Evolutionary conservation across 2,329 filamentous ascomycete species (phyloP).

Genomic region (Diaporthe velutina): DNA sequence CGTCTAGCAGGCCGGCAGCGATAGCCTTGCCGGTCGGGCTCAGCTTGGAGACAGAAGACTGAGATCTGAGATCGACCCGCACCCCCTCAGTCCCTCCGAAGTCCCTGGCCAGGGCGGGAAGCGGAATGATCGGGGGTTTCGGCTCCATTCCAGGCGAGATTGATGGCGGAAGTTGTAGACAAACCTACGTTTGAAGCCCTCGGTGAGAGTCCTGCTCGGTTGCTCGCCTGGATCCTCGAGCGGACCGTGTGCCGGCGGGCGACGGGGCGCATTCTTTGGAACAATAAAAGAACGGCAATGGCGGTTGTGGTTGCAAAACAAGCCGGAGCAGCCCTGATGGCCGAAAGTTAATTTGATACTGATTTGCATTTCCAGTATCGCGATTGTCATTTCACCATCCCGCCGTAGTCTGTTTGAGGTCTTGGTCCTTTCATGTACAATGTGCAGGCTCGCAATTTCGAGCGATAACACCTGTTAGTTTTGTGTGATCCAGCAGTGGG

Average conservation of each 20-base stretch:
- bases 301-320: conserved; percentile 25
- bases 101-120: conserved; percentile 20
- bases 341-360: conserved; percentile 25
- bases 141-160: conserved; percentile 30
- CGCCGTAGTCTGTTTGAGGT: conserved; percentile 30
- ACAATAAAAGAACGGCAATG: conserved; percentile 21
- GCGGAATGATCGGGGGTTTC: conserved; percentile 29
- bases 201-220: neutral
- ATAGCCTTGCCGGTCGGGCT: conserved; percentile 20
- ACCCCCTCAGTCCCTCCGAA: conserved; percentile 13
- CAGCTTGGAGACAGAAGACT: conserved; percentile 5
- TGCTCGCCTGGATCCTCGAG: conserved; percentile 8
- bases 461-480: conserved; percentile 1
- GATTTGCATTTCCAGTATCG: conserved; percentile 29
- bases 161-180: conserved; percentile 26
- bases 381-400: conserved; percentile 20
- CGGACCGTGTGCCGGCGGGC: conserved; percentile 18
- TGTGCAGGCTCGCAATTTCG: conserved; percentile 28
- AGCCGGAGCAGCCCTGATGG: conserved; percentile 20
- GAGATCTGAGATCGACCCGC: conserved; percentile 30
- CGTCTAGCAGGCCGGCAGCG: conserved; percentile 16
- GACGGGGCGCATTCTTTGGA: conserved; percentile 2
- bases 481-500: conserved; percentile 18
- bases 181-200: neutral
- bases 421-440: conserved; percentile 28